Evolutionary conservation across 768 basidiomycete species (phyloP), one percentile per base, ranked within the genome.

Genomic region (Ramaria rubella): DNA sequence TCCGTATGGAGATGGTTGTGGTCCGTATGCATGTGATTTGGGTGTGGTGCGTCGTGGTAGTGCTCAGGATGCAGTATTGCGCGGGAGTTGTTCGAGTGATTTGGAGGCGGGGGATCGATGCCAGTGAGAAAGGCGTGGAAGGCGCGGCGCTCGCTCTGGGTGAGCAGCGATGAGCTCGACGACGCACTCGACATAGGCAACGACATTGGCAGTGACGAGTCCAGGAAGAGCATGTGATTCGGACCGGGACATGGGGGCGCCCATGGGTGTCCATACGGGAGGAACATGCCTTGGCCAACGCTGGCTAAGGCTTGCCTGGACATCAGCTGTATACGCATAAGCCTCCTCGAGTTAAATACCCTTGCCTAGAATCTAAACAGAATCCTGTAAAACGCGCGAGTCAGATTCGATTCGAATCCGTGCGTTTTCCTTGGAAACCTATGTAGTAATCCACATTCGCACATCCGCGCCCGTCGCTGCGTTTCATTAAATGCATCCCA

Each of bases 61-160:
- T 24, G 24, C 45, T 46, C 45, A 24, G 4, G 29, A 24, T 14
- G 12, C 29, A 4, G 45, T 46, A n/a, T n/a, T n/a, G n/a, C n/a
- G 21, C 26, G 14, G 27, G 26, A 9, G 33, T 26, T 29, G 14
- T 19, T 21, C 9, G 49, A 48, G n/a, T n/a, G n/a, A n/a, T n/a
- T n/a, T n/a, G n/a, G n/a, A n/a, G 24, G 17, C 11, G 71, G 59
- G 64, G 72, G 55, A 62, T 73, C 73, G 59, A 74, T 65, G 49
- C 70, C 69, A 81, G 81, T 36, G 57, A 87, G 77, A 65, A 88
- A 87, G 26, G 82, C 77, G 71, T 86, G 81, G 67, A 88, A 81
- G 27, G 80, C 81, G 67, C 80, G 75, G 4, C 81, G 78, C 72
- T 89, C 86, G 17, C 81, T 71, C 23, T 82, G 80, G 1, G 83